phyloP scores from a whole-genome alignment of 2,329 filamentous ascomycete genomes.

The Emergomyces africanus region DNA sequence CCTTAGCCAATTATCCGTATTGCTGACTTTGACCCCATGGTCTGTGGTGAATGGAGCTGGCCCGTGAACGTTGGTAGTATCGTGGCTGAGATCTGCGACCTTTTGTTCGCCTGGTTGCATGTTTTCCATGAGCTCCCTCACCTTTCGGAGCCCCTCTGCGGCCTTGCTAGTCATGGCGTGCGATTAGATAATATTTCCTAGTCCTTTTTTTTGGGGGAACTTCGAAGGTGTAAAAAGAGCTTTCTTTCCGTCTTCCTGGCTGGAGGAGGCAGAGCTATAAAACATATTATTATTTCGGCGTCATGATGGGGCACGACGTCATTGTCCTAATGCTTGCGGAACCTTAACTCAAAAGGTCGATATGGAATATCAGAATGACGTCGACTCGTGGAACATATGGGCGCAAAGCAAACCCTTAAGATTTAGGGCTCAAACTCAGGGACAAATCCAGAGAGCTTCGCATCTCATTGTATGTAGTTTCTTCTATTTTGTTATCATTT shows the following conservation, averaged over 20 bases:
- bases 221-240: too few species aligned
- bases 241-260: neutral
- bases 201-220: too few species aligned
- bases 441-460: neutral
- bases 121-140: constrained; percentile 17
- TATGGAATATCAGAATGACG: neutral
- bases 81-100: constrained; percentile 45
- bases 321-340: neutral
- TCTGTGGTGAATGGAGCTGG: constrained; percentile 59
- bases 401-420: neutral
- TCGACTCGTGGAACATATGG: neutral
- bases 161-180: constrained; percentile 17
- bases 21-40: constrained; percentile 58
- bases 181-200: neutral
- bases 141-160: constrained; percentile 19
- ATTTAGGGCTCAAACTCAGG: neutral
- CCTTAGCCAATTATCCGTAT: constrained; percentile 67
- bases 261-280: neutral
- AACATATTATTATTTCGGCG: neutral
- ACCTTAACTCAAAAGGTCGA: neutral
- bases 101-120: constrained; percentile 33
- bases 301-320: neutral
- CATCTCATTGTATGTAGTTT: neutral
- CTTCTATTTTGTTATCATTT: neutral
- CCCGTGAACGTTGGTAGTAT: constrained; percentile 47